These are phyloP conservation scores for Dactylellina haptotyla DNA, from an alignment of 2,329 filamentous ascomycete species.

Conservation along the genomic window DNA sequence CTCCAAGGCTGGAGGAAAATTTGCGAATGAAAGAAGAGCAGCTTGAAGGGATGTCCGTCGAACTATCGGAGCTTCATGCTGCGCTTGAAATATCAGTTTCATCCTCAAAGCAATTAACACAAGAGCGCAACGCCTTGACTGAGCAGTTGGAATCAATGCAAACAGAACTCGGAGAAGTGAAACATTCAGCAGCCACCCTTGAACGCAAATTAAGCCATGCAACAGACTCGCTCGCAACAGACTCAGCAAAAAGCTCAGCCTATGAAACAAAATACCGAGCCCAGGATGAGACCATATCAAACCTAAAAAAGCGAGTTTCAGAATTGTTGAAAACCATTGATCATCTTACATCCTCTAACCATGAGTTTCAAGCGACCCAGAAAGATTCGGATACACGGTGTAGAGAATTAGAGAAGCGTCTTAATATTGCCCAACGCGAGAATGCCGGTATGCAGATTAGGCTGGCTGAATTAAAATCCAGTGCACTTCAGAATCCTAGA, in stretches of 20 bases:
- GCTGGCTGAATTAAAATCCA: constrained; percentile 38
- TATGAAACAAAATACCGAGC: constrained; percentile 12
- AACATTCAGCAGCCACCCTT: constrained; percentile 2
- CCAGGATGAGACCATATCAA: constrained; percentile 25
- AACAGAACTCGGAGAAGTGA: constrained; percentile 4
- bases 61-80: constrained; percentile 34
- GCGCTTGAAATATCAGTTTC: constrained; percentile 9
- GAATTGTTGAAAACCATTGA: constrained; percentile 1
- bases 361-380: constrained; percentile 12
- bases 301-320: constrained; percentile 10
- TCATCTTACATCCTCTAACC: constrained; percentile 5
- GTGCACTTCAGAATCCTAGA: constrained; percentile 8
- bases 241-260: constrained; percentile 16
- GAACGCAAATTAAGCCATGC: constrained; percentile 5
- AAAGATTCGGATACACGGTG: not conserved
- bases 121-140: constrained; percentile 20
- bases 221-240: constrained; percentile 13
- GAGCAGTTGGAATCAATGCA: not conserved
- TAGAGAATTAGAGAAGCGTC: constrained; percentile 30
- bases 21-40: constrained; percentile 40
- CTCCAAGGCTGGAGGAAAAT: constrained; percentile 6
- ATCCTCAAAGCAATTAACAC: constrained; percentile 3
- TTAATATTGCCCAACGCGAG: constrained; percentile 40
- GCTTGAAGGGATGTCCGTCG: constrained; percentile 43
- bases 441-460: constrained; percentile 37